A percentile compares a stretch with the other conserved stretches of the same genome.
Evolutionary conservation across 2,329 filamentous ascomycete genomes (phyloP).

Genomic region (Pseudogymnoascus destructans): DNA sequence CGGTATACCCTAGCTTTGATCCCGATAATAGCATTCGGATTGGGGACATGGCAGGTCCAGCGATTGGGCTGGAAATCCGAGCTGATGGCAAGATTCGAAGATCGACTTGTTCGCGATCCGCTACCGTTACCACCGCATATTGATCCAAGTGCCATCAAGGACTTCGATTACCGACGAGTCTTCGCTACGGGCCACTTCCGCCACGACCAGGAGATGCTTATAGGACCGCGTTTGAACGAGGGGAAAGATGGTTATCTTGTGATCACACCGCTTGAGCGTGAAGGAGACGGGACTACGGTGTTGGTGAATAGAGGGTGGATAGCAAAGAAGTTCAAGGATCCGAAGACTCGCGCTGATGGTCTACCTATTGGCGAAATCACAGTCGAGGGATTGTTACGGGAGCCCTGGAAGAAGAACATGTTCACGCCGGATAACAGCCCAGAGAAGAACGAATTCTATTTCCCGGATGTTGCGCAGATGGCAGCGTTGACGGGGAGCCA

Average conservation of each 20-base stretch:
- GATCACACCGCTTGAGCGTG: conserved; percentile 75
- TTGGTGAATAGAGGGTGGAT: conserved; percentile 92
- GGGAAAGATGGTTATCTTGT: conserved; percentile 86
- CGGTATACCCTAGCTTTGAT: conserved; percentile 41
- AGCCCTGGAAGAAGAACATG: conserved; percentile 95
- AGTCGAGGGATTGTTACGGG: conserved; percentile 71
- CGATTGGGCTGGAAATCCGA: conserved; percentile 90
- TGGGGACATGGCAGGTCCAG: conserved; percentile 93
- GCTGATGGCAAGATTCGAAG: conserved; percentile 80
- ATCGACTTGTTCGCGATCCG: conserved; percentile 74
- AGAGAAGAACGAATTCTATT: conserved; percentile 78
- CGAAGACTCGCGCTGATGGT: conserved; percentile 48
- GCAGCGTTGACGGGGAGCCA: conserved; percentile 69
- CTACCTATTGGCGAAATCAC: conserved; percentile 58
- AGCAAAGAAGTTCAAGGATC: conserved; percentile 54
- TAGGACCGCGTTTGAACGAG: conserved; percentile 80
- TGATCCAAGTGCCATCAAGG: conserved; percentile 65
- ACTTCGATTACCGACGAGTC: conserved; percentile 87
- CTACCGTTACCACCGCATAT: conserved; percentile 74
- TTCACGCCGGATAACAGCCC: conserved; percentile 89
- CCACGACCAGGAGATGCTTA: conserved; percentile 92
- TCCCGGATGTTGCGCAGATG: conserved; percentile 90
- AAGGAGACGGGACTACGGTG: conserved; percentile 51
- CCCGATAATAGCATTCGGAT: conserved; percentile 74
- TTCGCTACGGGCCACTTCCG: conserved; percentile 58